These are phyloP conservation scores for Fraxinus dipetala DNA, from an alignment of 305 asterid species.

Conservation along the genomic window DNA sequence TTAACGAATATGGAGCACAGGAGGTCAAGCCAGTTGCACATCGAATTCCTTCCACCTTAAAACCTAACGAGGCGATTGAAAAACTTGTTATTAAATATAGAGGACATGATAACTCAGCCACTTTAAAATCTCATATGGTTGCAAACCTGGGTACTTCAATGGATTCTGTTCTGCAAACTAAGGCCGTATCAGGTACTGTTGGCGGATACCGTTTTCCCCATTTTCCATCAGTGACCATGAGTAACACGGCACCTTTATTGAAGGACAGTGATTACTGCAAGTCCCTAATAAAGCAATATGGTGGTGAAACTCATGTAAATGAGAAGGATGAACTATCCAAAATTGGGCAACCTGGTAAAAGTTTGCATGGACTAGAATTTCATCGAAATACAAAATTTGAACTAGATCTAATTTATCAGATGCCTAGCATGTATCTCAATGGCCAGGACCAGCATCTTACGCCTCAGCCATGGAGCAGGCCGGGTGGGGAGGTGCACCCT, in stretches of 20 bases:
- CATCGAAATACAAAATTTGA: constrained; percentile 2
- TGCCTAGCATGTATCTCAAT: constrained; percentile 27
- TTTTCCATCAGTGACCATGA: neutral
- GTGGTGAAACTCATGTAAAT: constrained; percentile 27
- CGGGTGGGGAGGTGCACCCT: neutral
- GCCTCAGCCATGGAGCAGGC: constrained; percentile 10
- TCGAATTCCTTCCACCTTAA: constrained; percentile 15
- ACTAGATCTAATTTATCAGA: constrained; percentile 10
- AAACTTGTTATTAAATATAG: constrained; percentile 7
- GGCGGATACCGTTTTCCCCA: neutral
- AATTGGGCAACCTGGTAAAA: constrained; percentile 16
- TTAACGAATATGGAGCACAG: constrained; percentile 9
- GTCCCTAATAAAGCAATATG: constrained; percentile 27
- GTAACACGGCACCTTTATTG: constrained; percentile 5
- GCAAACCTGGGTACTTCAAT: constrained; percentile 2
- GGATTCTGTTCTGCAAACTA: neutral
- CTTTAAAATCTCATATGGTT: neutral
- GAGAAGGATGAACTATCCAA: constrained; percentile 12
- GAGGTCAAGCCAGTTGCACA: constrained; percentile 1
- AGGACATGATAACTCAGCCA: constrained; percentile 10
- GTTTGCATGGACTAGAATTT: constrained; percentile 27
- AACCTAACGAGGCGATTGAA: constrained; percentile 16
- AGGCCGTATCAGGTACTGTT: constrained; percentile 14
- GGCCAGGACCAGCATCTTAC: constrained; percentile 30
- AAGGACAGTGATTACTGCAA: constrained; percentile 20